Evolutionary conservation across 345 rosid species (phyloP).

Genomic region (Heritiera fomes): DNA sequence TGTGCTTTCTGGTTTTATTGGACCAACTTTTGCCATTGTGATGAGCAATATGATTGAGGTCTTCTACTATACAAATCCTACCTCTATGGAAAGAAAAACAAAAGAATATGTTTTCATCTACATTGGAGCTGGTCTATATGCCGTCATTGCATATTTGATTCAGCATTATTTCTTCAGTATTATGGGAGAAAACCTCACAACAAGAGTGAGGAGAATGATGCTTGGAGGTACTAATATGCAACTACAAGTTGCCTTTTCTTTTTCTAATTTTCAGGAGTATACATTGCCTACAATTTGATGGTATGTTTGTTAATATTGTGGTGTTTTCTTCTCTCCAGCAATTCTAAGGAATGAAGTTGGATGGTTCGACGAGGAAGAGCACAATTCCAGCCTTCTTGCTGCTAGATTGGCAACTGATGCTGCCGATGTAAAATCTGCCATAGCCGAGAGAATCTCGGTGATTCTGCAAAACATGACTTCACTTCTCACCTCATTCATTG

Average conservation of each 20-base stretch:
- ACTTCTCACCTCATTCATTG: slow-evolving; percentile 93
- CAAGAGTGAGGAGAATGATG: slow-evolving; percentile 99
- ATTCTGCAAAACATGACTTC: slow-evolving; percentile 99
- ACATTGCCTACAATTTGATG: neutral
- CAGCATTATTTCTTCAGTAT: slow-evolving; percentile 99
- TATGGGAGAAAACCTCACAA: slow-evolving; percentile 99
- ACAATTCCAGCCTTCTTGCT: slow-evolving; percentile 93
- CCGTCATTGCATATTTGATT: slow-evolving; percentile 88
- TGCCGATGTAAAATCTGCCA: slow-evolving; percentile 94
- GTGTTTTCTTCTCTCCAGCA: slow-evolving; percentile 46
- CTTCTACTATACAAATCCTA: slow-evolving; percentile 84
- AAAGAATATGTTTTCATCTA: slow-evolving; percentile 94
- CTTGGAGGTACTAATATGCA: slow-evolving; percentile 70
- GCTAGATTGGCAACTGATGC: slow-evolving; percentile 92
- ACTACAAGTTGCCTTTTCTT: neutral
- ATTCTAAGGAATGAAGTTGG: slow-evolving; percentile 97
- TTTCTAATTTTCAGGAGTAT: neutral
- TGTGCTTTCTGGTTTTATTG: slow-evolving; percentile 86
- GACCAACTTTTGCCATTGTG: slow-evolving; percentile 94
- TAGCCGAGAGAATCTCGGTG: slow-evolving; percentile 94
- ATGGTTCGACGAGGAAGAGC: slow-evolving; percentile 99
- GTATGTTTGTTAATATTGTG: neutral
- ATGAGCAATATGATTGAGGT: slow-evolving; percentile 99
- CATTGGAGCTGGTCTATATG: slow-evolving; percentile 96
- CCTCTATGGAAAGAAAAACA: slow-evolving; percentile 93